Percentiles rank a stretch among this genome's conserved stretches.
Evolutionary conservation across 2,329 filamentous ascomycete genomes (phyloP).

Genomic region (Calonectria multiphialidica): DNA sequence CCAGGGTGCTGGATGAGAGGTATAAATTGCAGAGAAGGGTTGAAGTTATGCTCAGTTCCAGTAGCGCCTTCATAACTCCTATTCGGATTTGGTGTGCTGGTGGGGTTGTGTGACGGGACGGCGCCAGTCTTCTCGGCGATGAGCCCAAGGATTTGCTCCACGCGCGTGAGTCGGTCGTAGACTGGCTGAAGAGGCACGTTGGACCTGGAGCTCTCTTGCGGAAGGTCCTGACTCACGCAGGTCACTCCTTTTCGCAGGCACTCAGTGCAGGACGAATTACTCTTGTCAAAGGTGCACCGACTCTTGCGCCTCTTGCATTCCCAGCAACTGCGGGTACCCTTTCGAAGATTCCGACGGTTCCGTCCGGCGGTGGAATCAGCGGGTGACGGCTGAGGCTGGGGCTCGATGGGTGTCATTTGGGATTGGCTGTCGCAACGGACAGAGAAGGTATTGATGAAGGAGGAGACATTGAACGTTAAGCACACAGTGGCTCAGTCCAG

Average conservation of each 20-base stretch:
- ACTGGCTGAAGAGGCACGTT: not conserved
- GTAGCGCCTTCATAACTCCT: too few species aligned
- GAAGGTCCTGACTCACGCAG: not conserved
- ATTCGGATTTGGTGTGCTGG: not conserved
- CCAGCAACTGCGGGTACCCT: not conserved
- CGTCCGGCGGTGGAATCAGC: not conserved
- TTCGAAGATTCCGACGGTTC: not conserved
- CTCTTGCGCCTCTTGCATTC: conserved; percentile 1
- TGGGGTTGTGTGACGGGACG: not conserved
- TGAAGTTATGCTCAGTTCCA: not conserved
- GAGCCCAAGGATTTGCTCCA: not conserved
- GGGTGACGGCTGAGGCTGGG: not conserved
- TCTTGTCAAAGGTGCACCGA: not conserved
- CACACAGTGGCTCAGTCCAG: not conserved
- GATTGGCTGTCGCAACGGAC: not conserved
- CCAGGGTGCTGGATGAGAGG: too few species aligned
- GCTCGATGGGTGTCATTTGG: not conserved
- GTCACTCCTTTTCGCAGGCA: not conserved
- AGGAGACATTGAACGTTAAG: not conserved
- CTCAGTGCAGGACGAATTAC: not conserved
- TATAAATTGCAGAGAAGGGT: not conserved
- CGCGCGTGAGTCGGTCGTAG: not conserved
- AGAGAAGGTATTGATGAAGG: not conserved
- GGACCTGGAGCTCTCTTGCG: not conserved
- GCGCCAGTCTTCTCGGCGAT: not conserved